Percentiles rank a stretch among this genome's conserved stretches.
These are phyloP conservation scores for Blastobotrys aristatus DNA, from an alignment of 1,139 yeast genomes.

Conservation along the genomic window DNA sequence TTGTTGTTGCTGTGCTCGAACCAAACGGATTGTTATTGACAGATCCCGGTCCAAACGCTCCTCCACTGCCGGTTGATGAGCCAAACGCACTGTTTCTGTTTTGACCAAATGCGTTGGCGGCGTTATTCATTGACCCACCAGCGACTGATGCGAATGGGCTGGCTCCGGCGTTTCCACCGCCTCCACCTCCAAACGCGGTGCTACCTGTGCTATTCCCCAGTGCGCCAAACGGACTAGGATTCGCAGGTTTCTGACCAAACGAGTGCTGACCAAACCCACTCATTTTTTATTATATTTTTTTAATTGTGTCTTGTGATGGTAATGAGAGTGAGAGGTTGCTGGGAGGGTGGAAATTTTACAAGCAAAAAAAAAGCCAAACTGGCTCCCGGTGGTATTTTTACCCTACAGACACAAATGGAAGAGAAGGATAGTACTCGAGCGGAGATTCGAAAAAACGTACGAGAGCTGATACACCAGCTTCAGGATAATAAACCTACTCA, in stretches of 20 bases:
- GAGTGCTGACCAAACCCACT: slow-evolving; percentile 42
- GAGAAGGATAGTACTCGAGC: too few relatives aligned
- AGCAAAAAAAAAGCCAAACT: too few relatives aligned
- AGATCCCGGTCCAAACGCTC: not conserved
- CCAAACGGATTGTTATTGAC: not conserved
- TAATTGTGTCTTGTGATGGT: slow-evolving; percentile 35
- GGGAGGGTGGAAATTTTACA: too few relatives aligned
- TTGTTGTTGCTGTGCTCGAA: not conserved
- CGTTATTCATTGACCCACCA: not conserved
- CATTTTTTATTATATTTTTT: slow-evolving; percentile 40
- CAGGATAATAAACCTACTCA: too few relatives aligned
- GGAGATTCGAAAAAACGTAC: too few relatives aligned
- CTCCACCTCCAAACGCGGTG: slow-evolving; percentile 6
- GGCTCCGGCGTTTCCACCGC: slow-evolving; percentile 8
- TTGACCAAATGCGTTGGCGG: slow-evolving; percentile 9
- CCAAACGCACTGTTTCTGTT: slow-evolving; percentile 15
- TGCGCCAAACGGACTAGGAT: slow-evolving; percentile 9
- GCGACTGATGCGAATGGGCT: not conserved
- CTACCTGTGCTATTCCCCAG: slow-evolving; percentile 13
- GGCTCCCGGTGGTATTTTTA: too few relatives aligned
- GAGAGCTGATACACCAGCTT: too few relatives aligned
- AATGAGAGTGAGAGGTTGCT: too few relatives aligned
- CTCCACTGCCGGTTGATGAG: not conserved
- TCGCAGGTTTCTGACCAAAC: slow-evolving; percentile 31
- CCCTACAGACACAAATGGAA: too few relatives aligned